Percentiles rank a stretch among this genome's conserved stretches.
Conservation (phyloP, 2,329 filamentous ascomycete genomes). For the Chlorencoelia australis region DNA sequence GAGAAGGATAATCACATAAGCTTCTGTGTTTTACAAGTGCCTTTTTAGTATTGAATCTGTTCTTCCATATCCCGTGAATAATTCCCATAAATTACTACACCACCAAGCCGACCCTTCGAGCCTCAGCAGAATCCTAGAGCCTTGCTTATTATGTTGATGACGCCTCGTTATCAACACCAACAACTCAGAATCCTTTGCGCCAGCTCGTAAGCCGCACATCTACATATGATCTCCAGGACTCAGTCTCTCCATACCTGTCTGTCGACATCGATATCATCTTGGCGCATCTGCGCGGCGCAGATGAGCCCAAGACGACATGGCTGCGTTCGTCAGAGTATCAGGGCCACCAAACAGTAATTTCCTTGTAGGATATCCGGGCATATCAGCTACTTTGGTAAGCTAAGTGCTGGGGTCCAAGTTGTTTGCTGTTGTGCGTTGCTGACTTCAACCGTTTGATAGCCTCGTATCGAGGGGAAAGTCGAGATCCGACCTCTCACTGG, state of each 20-base stretch:
- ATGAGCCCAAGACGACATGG: conserved; percentile 38
- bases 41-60: too few relatives aligned
- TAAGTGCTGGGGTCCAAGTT: conserved; percentile 5
- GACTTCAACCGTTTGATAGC: conserved; percentile 41
- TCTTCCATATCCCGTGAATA: too few relatives aligned
- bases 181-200: conserved; percentile 5
- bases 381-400: conserved; percentile 91
- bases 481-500: conserved; percentile 85
- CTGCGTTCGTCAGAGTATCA: conserved; percentile 88
- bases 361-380: conserved; percentile 92
- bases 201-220: conserved; percentile 4
- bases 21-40: too few relatives aligned
- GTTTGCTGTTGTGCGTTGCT: conserved; percentile 7
- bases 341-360: conserved; percentile 96
- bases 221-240: conserved; percentile 14
- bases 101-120: too few relatives aligned
- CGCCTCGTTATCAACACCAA: conserved; percentile 6
- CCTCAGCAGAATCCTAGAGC: conserved; percentile 8
- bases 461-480: conserved; percentile 94
- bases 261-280: conserved; percentile 16
- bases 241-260: conserved; percentile 12
- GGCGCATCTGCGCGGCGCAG: conserved; percentile 24
- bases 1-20: too few relatives aligned
- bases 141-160: conserved; percentile 23
- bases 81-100: too few relatives aligned